Evolutionary conservation across 2,329 filamentous ascomycete species (phyloP).

Genomic region (Pseudogymnoascus sp.): DNA sequence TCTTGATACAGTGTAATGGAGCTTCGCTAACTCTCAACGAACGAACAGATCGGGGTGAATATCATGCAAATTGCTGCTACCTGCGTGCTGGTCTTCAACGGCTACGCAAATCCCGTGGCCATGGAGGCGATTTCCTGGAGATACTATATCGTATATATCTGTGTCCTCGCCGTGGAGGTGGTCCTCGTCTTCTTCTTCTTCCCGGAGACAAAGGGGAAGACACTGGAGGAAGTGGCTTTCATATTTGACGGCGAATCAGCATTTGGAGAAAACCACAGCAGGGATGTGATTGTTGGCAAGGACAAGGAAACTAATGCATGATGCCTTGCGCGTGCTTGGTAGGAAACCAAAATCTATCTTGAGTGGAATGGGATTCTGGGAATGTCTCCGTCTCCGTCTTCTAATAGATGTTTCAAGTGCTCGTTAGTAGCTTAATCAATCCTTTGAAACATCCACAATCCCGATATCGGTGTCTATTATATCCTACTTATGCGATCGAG

Average conservation of each 20-base stretch:
- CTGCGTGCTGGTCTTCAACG: slow-evolving; percentile 30
- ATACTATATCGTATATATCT: slow-evolving; percentile 20
- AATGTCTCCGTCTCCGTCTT: not conserved
- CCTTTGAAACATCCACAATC: not conserved
- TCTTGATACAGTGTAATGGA: too few relatives aligned
- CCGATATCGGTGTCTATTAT: not conserved
- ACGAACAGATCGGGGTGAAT: too few relatives aligned
- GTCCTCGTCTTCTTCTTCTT: slow-evolving; percentile 14
- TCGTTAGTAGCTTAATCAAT: not conserved
- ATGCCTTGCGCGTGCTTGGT: not conserved
- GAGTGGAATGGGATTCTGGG: not conserved
- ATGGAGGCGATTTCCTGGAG: slow-evolving; percentile 28
- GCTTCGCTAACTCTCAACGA: too few relatives aligned
- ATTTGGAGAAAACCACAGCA: not conserved
- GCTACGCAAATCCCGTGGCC: slow-evolving; percentile 34
- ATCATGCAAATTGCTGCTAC: slow-evolving; percentile 20
- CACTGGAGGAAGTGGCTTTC: slow-evolving; percentile 15
- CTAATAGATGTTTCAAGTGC: not conserved
- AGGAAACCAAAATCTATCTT: not conserved
- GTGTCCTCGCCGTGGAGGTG: slow-evolving; percentile 11
- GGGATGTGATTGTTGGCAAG: not conserved
- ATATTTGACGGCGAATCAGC: slow-evolving; percentile 19
- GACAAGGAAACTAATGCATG: not conserved
- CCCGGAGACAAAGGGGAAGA: slow-evolving; percentile 15
- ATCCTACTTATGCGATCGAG: too few relatives aligned